These are phyloP conservation scores for Fragaria nilgerrensis DNA, from an alignment of 306 rosid species.

Conservation along the genomic window DNA sequence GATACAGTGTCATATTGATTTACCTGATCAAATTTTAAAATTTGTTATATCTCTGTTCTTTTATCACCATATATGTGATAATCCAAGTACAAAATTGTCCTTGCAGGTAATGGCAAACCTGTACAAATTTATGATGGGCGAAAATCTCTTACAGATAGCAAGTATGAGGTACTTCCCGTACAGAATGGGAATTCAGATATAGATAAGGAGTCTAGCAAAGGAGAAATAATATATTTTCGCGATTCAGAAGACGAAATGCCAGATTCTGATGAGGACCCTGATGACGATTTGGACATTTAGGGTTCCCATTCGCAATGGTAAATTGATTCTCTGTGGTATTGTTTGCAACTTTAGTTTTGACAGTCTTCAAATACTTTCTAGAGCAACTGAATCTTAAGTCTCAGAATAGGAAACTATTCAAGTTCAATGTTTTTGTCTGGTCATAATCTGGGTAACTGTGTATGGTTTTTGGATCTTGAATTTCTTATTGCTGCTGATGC, in stretches of 20 bases:
- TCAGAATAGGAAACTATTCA: background rate
- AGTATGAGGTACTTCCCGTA: constrained; percentile 32
- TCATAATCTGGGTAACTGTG: background rate
- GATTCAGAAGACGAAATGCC: constrained; percentile 99
- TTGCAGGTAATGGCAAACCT: constrained; percentile 71
- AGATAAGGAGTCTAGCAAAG: constrained; percentile 52
- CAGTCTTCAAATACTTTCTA: background rate
- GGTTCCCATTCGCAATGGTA: background rate
- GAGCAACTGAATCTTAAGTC: background rate
- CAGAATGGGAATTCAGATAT: constrained; percentile 25
- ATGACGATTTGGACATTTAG: constrained; percentile 91
- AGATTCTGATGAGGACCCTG: constrained; percentile 98
- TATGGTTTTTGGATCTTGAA: background rate
- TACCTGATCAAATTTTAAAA: background rate
- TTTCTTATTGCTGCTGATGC: background rate
- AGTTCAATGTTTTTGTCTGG: background rate
- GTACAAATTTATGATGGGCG: constrained; percentile 90
- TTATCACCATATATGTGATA: constrained; percentile 7
- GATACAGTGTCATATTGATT: background rate
- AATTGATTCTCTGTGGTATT: background rate
- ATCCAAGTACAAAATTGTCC: background rate
- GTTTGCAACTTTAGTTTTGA: background rate
- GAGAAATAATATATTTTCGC: constrained; percentile 84
- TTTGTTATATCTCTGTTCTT: background rate
- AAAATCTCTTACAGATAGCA: constrained; percentile 50